Conservation (phyloP, 805 yeast species). For the Hanseniaspora occidentalis region DNA sequence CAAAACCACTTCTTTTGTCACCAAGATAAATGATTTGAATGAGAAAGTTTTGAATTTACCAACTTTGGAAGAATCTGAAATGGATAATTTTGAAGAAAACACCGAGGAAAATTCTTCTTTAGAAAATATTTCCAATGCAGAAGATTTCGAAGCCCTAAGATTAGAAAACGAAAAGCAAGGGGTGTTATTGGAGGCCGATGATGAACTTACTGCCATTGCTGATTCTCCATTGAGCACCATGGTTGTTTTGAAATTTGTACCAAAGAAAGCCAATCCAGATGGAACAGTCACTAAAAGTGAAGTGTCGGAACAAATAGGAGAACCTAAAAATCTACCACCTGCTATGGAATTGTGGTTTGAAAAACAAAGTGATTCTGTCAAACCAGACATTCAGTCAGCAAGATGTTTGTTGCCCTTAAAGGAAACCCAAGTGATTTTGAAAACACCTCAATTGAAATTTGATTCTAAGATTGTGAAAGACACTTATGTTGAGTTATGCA, state of each 20-base stretch:
- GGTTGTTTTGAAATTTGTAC: not conserved
- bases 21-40: conserved; percentile 15
- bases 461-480: conserved; percentile 17
- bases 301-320: not conserved
- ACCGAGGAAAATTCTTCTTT: conserved; percentile 10
- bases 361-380: conserved; percentile 17
- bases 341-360: conserved; percentile 22
- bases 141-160: not conserved
- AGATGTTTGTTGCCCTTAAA: conserved; percentile 15
- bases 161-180: not conserved
- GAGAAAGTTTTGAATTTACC: conserved; percentile 16
- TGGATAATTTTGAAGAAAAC: too few relatives aligned
- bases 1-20: conserved; percentile 5
- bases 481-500: conserved; percentile 9
- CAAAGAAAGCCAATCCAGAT: not conserved
- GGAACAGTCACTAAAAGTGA: not conserved
- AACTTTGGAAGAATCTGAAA: conserved; percentile 6
- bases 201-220: not conserved
- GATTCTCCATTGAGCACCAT: not conserved
- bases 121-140: too few relatives aligned
- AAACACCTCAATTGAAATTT: conserved; percentile 15
- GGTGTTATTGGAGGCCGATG: not conserved
- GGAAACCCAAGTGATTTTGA: conserved; percentile 13
- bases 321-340: conserved; percentile 5
- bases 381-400: conserved; percentile 12